Evolutionary conservation across 129 eudicot species (phyloP), one percentile per base, ranked within the genome.

Genomic region (Flaveria robusta): DNA sequence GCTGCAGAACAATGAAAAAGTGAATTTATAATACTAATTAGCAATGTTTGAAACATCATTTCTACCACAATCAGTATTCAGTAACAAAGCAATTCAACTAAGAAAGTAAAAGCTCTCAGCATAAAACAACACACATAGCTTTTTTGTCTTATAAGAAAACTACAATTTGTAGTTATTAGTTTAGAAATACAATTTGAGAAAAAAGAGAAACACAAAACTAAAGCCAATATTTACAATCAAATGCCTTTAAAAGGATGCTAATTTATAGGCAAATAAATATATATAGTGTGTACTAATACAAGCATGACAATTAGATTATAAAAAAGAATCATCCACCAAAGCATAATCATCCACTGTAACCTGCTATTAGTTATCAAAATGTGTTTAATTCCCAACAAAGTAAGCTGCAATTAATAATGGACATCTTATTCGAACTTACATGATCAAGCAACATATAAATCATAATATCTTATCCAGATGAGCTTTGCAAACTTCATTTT

Each of bases 1-100:
- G 75, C 91, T 87, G 83, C 66, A 83, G 1, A 55, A 26, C n/a
- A 70, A 20, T 16, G 4, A 24, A 12, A 46, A 24, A 60, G 13
- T 31, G 2, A 63, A 50, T 10, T 10, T 62, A 4, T n/a, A n/a
- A n/a, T 23, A 11, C 22, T 19, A 27, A 64, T 34, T 24, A 47
- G 9, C 66, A 22, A 43, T 4, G 8, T 19, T 68, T 39, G 24
- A 29, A 2, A 47, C 27, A 71, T 1, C 54, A 75, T 10, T 7
- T 55, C 55, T 23, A 29, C 9, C 5, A 42, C 20, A 37, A 9
- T 1, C 0, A 2, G 19, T 0, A 2, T 43, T 9, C 20, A 0
- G 27, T 2, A 15, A 27, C 34, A 3, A 24, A 66, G 8, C 12
- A 16, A 9, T 15, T n/a, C n/a, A 16, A 18, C 37, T 11, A 2